These are phyloP conservation scores for Ascochyta lentis DNA, from an alignment of 2,329 filamentous ascomycete species.

Conservation along the genomic window DNA sequence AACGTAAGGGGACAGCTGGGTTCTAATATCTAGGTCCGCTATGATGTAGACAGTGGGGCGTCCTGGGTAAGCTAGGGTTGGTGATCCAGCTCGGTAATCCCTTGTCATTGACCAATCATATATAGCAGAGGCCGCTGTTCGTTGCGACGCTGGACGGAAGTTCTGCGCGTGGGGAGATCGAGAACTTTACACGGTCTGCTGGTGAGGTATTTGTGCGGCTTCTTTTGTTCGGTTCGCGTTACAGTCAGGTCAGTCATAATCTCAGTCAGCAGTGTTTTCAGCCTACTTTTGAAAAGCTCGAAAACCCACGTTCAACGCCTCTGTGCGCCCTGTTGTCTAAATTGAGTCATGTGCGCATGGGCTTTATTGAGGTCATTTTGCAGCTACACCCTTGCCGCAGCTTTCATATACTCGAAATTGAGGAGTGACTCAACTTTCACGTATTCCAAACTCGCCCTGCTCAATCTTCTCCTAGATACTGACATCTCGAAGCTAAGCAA, in stretches of 20 bases:
- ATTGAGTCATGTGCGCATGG: slow-evolving; percentile 32
- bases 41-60: slow-evolving; percentile 21
- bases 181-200: slow-evolving; percentile 7
- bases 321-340: slow-evolving; percentile 7
- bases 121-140: slow-evolving; percentile 23
- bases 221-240: not conserved
- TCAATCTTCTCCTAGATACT: not conserved
- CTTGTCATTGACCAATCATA: slow-evolving; percentile 23
- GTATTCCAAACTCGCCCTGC: not conserved
- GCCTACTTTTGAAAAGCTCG: too few relatives aligned
- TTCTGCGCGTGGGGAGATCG: slow-evolving; percentile 3
- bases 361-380: slow-evolving; percentile 29
- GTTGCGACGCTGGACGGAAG: not conserved
- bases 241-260: slow-evolving; percentile 7
- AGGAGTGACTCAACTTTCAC: slow-evolving; percentile 22
- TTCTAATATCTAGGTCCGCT: not conserved
- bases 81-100: slow-evolving; percentile 12
- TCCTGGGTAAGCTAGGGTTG: not conserved
- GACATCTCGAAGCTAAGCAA: not conserved
- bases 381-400: slow-evolving; percentile 26
- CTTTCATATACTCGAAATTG: slow-evolving; percentile 24
- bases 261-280: not conserved
- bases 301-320: not conserved
- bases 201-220: not conserved
- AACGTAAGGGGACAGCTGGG: too few relatives aligned